phyloP scores from a whole-genome alignment of 305 asterid species.

The Fraxinus dipetala region DNA sequence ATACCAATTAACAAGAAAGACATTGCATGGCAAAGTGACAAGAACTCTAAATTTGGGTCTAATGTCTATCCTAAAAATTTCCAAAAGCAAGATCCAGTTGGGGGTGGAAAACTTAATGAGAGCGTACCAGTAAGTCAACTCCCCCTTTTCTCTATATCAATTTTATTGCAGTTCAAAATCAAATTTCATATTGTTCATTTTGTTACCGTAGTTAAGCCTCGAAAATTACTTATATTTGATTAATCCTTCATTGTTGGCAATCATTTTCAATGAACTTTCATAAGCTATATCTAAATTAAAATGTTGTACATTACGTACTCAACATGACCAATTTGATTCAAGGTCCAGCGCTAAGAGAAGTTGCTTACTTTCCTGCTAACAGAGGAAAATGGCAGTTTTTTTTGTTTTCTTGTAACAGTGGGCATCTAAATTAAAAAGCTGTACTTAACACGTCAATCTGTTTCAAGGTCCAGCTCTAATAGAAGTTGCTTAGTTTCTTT shows the following conservation, averaged over 20 bases:
- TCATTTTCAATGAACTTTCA: background rate
- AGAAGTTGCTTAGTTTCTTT: no score
- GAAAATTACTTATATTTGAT: no score
- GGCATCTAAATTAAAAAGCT: no score
- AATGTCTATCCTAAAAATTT: conserved; percentile 72
- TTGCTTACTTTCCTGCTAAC: no score
- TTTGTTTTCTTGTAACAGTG: no score
- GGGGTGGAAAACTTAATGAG: conserved; percentile 64
- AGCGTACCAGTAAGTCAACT: conserved; percentile 54
- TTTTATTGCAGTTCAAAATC: no score
- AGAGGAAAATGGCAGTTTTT: no score
- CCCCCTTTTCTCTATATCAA: background rate
- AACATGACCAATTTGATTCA: background rate
- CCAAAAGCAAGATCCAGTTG: conserved; percentile 55
- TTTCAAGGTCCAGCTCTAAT: no score
- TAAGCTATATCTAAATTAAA: background rate
- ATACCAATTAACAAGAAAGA: conserved; percentile 52
- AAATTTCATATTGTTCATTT: no score
- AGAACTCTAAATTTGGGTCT: conserved; percentile 55
- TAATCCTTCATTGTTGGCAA: no score
- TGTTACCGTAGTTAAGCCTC: background rate
- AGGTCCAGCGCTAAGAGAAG: background rate
- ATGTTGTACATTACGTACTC: background rate
- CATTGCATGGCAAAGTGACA: conserved; percentile 75
- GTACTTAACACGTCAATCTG: no score